A percentile compares a stretch with the other conserved stretches of the same genome.
phyloP scores from a whole-genome alignment of 1,139 yeast species.

The Blastobotrys illinoisensis region DNA sequence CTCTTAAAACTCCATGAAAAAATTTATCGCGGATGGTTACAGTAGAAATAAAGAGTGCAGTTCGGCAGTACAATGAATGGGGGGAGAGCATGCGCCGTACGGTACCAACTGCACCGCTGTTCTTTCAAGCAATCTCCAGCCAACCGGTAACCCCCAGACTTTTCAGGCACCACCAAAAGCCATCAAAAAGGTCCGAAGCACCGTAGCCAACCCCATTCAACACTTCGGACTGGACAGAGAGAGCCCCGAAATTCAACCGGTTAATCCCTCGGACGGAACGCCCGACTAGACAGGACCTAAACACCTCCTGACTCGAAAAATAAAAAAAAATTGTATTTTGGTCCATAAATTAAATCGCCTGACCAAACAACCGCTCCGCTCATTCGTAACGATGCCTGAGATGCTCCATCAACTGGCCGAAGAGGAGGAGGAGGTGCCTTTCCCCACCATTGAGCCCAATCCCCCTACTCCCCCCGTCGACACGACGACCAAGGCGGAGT shows the following conservation, averaged over 20 bases:
- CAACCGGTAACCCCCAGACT: not conserved
- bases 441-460: constrained; percentile 11
- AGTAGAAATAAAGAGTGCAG: too few species aligned
- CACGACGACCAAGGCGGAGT: constrained; percentile 1
- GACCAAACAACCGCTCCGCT: not conserved
- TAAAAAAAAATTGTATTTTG: not conserved
- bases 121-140: not conserved
- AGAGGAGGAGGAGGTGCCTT: constrained; percentile 13
- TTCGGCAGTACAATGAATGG: too few species aligned
- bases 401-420: constrained; percentile 3
- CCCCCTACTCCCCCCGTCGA: constrained; percentile 11
- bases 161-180: too few species aligned
- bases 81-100: not conserved
- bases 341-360: not conserved
- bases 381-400: not conserved
- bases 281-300: not conserved
- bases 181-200: too few species aligned
- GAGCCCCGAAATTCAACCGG: too few species aligned
- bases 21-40: too few species aligned
- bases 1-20: too few species aligned
- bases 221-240: too few species aligned
- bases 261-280: not conserved
- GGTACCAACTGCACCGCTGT: not conserved
- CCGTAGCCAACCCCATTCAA: too few species aligned
- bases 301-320: not conserved